Conservation (phyloP, 306 rosid genomes). For the Rosa multiflora region DNA sequence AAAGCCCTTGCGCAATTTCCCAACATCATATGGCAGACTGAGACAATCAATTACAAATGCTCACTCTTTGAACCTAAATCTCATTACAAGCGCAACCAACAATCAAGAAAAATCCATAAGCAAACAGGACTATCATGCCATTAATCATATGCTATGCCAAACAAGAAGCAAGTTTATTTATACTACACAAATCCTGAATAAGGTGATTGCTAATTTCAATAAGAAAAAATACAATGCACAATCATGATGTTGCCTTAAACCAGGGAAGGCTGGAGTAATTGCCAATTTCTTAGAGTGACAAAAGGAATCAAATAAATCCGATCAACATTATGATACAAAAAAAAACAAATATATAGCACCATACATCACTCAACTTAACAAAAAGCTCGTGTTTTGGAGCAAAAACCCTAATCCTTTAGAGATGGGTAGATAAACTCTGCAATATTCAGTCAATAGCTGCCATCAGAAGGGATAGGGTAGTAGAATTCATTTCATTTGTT, state of each 20-base stretch:
- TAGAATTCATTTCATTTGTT: conserved; percentile 30
- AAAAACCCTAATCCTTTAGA: not conserved
- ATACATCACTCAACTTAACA: no score
- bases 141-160: not conserved
- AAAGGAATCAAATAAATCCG: no score
- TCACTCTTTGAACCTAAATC: not conserved
- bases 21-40: conserved; percentile 46
- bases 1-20: conserved; percentile 63
- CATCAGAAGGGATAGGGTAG: conserved; percentile 48
- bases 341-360: no score
- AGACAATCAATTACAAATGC: conserved; percentile 9
- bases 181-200: not conserved
- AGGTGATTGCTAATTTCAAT: not conserved
- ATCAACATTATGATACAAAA: no score
- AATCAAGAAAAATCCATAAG: not conserved
- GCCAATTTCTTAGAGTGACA: not conserved
- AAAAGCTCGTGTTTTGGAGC: no score
- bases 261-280: not conserved
- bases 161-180: not conserved
- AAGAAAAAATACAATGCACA: not conserved
- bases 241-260: not conserved
- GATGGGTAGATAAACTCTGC: not conserved
- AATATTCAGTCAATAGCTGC: conserved; percentile 7
- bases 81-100: not conserved
- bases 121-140: not conserved